Evolutionary conservation across 148 eudicot species (phyloP).

Genomic region (Diospyros kaki): DNA sequence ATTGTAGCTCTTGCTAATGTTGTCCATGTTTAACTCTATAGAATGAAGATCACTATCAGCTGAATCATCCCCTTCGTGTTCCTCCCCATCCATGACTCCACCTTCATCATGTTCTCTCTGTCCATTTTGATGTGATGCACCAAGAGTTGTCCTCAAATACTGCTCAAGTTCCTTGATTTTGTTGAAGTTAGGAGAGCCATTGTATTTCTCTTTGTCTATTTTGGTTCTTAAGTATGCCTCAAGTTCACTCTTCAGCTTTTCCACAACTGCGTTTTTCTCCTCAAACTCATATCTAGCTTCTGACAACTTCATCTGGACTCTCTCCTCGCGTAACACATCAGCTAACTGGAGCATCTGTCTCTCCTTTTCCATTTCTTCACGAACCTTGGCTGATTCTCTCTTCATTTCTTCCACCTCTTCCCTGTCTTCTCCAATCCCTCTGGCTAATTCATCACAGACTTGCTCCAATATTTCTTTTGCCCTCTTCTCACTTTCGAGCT

Average conservation of each 20-base stretch:
- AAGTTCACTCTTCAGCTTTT: slow-evolving; percentile 59
- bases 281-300: slow-evolving; percentile 82
- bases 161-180: slow-evolving; percentile 40
- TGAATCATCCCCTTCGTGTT: slow-evolving; percentile 39
- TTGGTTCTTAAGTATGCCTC: slow-evolving; percentile 37
- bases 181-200: slow-evolving; percentile 29
- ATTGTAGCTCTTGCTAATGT: slow-evolving; percentile 39
- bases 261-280: slow-evolving; percentile 73
- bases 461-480: slow-evolving; percentile 76
- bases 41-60: slow-evolving; percentile 74
- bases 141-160: slow-evolving; percentile 36
- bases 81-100: slow-evolving; percentile 14
- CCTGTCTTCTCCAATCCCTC: slow-evolving; percentile 73
- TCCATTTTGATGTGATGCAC: slow-evolving; percentile 22
- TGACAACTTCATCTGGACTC: slow-evolving; percentile 90
- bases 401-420: slow-evolving; percentile 69
- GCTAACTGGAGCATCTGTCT: slow-evolving; percentile 87
- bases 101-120: slow-evolving; percentile 21
- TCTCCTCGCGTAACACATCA: slow-evolving; percentile 79
- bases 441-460: slow-evolving; percentile 79
- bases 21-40: slow-evolving; percentile 71
- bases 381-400: slow-evolving; percentile 48
- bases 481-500: slow-evolving; percentile 58
- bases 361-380: slow-evolving; percentile 79
- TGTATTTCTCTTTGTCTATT: slow-evolving; percentile 20